These are phyloP conservation scores for Pseudocercospora pini-densiflorae DNA, from an alignment of 2,329 filamentous ascomycete species.

Conservation along the genomic window DNA sequence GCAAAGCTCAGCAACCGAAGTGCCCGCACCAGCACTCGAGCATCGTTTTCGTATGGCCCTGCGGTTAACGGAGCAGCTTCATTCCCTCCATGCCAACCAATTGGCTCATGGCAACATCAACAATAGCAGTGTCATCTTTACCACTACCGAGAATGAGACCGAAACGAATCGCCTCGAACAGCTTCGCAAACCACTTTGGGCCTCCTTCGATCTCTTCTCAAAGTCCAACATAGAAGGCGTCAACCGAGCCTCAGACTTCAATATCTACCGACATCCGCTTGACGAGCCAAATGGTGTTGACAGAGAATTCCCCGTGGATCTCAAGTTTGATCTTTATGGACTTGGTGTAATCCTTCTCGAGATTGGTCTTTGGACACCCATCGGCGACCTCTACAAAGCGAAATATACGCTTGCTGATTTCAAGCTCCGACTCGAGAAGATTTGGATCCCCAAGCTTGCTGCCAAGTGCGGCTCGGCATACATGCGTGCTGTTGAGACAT, in stretches of 20 bases:
- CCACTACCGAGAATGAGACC: constrained; percentile 50
- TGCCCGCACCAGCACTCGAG: constrained; percentile 67
- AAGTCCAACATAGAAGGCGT: constrained; percentile 55
- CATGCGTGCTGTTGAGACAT: constrained; percentile 74
- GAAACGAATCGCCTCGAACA: constrained; percentile 55
- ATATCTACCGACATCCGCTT: constrained; percentile 71
- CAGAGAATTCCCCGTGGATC: constrained; percentile 54
- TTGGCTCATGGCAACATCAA: constrained; percentile 73
- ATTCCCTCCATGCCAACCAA: constrained; percentile 71
- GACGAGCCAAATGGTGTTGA: constrained; percentile 42
- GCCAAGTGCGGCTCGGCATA: constrained; percentile 75
- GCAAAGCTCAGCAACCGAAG: constrained; percentile 47
- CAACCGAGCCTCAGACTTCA: constrained; percentile 50
- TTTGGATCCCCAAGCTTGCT: constrained; percentile 67
- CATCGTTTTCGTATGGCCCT: constrained; percentile 76
- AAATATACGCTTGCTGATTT: constrained; percentile 66
- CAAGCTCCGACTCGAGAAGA: constrained; percentile 65
- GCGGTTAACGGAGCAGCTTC: constrained; percentile 73
- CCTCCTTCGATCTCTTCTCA: constrained; percentile 76
- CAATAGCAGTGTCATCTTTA: constrained; percentile 71
- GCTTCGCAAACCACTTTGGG: constrained; percentile 70
- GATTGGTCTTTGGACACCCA: constrained; percentile 74
- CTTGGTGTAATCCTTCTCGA: constrained; percentile 74
- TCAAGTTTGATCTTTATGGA: constrained; percentile 68
- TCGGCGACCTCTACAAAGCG: constrained; percentile 63